Conservation (phyloP, 2,329 filamentous ascomycete species). For the Dactylellina sp. region DNA sequence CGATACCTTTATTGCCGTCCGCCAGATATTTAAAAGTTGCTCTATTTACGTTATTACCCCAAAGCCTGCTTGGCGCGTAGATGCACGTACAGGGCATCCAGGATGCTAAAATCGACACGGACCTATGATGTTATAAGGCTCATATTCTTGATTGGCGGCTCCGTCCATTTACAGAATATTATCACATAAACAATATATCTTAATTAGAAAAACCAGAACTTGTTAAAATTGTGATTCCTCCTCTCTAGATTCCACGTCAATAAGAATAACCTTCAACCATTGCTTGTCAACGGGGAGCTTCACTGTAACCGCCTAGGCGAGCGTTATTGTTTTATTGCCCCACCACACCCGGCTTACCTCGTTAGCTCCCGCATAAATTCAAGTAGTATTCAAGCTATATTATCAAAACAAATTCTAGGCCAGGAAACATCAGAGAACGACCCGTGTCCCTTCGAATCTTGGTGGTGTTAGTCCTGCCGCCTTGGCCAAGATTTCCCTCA, state of each 20-base stretch:
- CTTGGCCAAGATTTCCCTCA: constrained; percentile 42
- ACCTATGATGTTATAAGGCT: constrained; percentile 23
- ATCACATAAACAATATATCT: constrained; percentile 43
- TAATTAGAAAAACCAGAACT: constrained; percentile 22
- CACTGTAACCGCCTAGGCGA: constrained; percentile 53
- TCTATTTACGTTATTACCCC: background rate
- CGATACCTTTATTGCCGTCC: background rate
- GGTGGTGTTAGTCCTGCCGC: constrained; percentile 36
- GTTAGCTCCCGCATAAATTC: constrained; percentile 14
- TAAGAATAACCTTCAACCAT: constrained; percentile 12
- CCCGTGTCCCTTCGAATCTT: constrained; percentile 36
- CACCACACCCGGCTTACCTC: constrained; percentile 27
- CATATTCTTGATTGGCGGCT: constrained; percentile 37
- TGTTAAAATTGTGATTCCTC: constrained; percentile 20
- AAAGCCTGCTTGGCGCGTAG: constrained; percentile 4
- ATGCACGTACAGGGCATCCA: constrained; percentile 21
- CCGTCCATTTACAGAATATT: constrained; percentile 1
- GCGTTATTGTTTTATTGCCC: constrained; percentile 27
- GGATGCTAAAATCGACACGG: constrained; percentile 15
- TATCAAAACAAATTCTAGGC: constrained; percentile 11
- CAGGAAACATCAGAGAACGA: constrained; percentile 5
- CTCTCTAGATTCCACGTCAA: constrained; percentile 5
- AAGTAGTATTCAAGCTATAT: constrained; percentile 7
- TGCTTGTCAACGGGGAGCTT: constrained; percentile 19
- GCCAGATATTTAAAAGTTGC: too few species aligned